Evolutionary conservation across 495 filamentous ascomycete species (phyloP), one percentile per base, ranked within the genome.

Genomic region (Penicillium daleae): DNA sequence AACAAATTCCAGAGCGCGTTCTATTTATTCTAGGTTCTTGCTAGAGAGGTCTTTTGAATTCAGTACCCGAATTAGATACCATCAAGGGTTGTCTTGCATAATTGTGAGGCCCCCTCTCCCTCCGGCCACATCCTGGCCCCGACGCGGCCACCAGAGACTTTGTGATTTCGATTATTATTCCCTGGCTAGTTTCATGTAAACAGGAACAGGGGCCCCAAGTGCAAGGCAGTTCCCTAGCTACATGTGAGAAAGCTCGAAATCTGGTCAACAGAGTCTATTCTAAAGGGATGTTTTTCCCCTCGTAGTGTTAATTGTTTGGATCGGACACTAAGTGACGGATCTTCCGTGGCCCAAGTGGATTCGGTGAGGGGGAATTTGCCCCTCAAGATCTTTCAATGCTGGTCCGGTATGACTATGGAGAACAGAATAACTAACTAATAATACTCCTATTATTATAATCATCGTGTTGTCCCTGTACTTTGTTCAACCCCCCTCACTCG

Each of bases 311-410:
- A 39, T 12, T 17, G n/a, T 21, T 44, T 0, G 6, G 40, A 22
- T 21, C n/a, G 8, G 40, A 44, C n/a, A 24, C 42, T 24, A 12
- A 24, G 19, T 42, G 40, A 27, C 29, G 51, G 51, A 22, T 31
- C 26, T 12, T 54, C 51, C 51, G 29, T 54, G 29, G 2, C 51
- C 26, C 31, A 54, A 35, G 51, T 54, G 51, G 51, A n/a, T 54
- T 54, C 29, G 51, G 27, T 54, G 51, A 35, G 46, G 46, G 46
- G 46, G 7, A 29, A 13, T 15, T n/a, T n/a, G 0, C 46, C 46
- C 29, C 31, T 32, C 50, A 53, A 17, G 46, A 50, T 50, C 21
- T 15, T 50, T 24, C 10, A 26, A 29, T 15, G 9, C n/a, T 27
- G 46, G 10, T n/a, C n/a, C n/a, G n/a, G n/a, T n/a, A n/a, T n/a